These are phyloP conservation scores for Pinguiococcus pyrenoidosus DNA, from an alignment of 108 stramenopile species.

Conservation along the genomic window DNA sequence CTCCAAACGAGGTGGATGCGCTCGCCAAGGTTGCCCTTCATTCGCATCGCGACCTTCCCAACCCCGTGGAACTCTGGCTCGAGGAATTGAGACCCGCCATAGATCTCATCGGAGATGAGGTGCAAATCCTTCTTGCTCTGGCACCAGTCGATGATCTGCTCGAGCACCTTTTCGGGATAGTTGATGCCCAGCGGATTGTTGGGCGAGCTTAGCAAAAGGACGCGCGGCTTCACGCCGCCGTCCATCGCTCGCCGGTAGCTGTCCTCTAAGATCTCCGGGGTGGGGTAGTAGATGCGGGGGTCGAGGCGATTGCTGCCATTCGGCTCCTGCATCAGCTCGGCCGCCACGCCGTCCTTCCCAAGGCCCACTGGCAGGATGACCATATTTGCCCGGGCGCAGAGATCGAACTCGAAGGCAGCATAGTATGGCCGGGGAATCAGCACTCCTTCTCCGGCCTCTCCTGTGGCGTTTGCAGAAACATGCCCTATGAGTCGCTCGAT, in stretches of 20 bases:
- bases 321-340: not conserved
- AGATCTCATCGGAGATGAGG: slow-evolving; percentile 70
- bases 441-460: slow-evolving; percentile 66
- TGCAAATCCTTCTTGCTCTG: slow-evolving; percentile 51
- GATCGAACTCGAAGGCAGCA: slow-evolving; percentile 74
- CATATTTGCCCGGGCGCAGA: slow-evolving; percentile 2
- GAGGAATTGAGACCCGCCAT: slow-evolving; percentile 45
- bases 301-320: not conserved
- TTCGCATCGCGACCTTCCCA: too few relatives aligned
- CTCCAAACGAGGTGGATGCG: slow-evolving; percentile 64
- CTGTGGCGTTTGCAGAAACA: too few relatives aligned
- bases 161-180: slow-evolving; percentile 44
- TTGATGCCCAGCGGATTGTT: slow-evolving; percentile 75
- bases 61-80: not conserved
- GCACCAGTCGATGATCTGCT: slow-evolving; percentile 51
- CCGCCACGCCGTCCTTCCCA: too few relatives aligned
- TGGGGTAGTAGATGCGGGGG: slow-evolving; percentile 34
- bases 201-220: slow-evolving; percentile 70
- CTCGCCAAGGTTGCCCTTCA: too few relatives aligned
- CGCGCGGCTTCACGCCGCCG: slow-evolving; percentile 26
- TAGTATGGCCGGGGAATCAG: slow-evolving; percentile 84
- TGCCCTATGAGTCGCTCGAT: too few relatives aligned
- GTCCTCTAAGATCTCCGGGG: slow-evolving; percentile 48
- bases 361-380: not conserved
- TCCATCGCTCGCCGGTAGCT: slow-evolving; percentile 33